phyloP scores from a whole-genome alignment of 306 rosid genomes.

The Vicia faba region DNA sequence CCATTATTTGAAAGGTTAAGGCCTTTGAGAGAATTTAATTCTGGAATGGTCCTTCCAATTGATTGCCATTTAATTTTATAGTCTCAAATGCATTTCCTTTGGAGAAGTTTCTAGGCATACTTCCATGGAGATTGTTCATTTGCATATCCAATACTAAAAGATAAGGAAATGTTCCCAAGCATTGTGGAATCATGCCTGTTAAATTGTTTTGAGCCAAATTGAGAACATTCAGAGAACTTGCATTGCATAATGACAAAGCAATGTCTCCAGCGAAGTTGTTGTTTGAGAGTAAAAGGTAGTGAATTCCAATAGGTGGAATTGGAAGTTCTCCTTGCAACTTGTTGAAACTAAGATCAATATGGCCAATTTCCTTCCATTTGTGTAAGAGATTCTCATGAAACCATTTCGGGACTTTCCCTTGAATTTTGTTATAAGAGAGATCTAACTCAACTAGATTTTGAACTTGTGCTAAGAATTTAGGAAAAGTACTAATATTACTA shows the following conservation, averaged over 20 bases:
- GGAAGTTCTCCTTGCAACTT: background rate
- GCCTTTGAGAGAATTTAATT: slow-evolving; percentile 29
- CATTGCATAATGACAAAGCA: background rate
- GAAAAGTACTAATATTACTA: background rate
- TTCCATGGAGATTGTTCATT: slow-evolving; percentile 41
- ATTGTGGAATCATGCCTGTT: background rate
- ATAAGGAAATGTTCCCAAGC: background rate
- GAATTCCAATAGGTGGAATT: background rate
- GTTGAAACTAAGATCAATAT: background rate
- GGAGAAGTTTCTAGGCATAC: slow-evolving; percentile 1
- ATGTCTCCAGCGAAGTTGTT: background rate
- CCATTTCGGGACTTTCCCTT: background rate
- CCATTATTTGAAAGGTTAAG: slow-evolving; percentile 33
- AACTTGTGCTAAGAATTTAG: background rate
- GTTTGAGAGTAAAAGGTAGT: background rate
- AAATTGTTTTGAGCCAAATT: slow-evolving; percentile 6
- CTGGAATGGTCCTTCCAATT: background rate
- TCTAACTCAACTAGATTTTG: background rate
- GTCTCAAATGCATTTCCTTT: slow-evolving; percentile 6
- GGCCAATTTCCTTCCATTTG: background rate
- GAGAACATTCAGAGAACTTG: background rate
- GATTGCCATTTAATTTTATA: slow-evolving; percentile 29
- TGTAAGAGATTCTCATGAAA: slow-evolving; percentile 9
- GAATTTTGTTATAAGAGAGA: background rate
- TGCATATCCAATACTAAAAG: slow-evolving; percentile 37